phyloP scores from a whole-genome alignment of 1,284 basidiomycete genomes.

The Austropuccinia psidii region DNA sequence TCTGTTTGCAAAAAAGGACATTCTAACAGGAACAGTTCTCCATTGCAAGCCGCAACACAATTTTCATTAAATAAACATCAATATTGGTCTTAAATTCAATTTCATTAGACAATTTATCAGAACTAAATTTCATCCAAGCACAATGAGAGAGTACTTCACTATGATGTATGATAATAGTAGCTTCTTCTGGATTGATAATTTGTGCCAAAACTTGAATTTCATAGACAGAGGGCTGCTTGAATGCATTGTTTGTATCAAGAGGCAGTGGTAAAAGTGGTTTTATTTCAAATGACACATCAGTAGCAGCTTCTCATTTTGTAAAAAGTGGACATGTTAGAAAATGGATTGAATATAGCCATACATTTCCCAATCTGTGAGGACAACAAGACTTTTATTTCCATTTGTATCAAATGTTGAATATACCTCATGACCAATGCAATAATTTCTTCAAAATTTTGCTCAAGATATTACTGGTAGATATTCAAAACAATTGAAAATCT shows the following conservation, averaged over 20 bases:
- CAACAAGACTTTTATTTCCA: constrained; percentile 6
- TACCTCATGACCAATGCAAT: neutral
- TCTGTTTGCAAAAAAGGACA: too few species aligned
- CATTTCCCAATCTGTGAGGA: neutral
- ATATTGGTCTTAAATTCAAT: too few species aligned
- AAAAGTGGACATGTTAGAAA: neutral
- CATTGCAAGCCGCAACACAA: too few species aligned
- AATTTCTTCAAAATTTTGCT: neutral
- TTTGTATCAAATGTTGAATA: neutral
- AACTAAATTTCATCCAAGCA: neutral
- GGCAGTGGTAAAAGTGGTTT: neutral
- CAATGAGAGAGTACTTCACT: neutral
- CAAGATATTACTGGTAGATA: neutral
- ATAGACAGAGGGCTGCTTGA: neutral
- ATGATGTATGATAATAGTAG: neutral
- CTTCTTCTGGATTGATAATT: neutral
- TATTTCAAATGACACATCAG: neutral
- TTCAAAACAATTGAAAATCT: neutral
- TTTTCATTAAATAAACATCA: too few species aligned
- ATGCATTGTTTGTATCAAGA: neutral
- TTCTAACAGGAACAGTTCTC: too few species aligned
- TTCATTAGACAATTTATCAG: neutral
- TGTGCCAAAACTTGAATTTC: neutral
- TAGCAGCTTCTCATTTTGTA: neutral
- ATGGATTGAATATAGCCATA: too few species aligned